Conservation (phyloP, 2,329 filamentous ascomycete species). For the Cryphonectria japonica region DNA sequence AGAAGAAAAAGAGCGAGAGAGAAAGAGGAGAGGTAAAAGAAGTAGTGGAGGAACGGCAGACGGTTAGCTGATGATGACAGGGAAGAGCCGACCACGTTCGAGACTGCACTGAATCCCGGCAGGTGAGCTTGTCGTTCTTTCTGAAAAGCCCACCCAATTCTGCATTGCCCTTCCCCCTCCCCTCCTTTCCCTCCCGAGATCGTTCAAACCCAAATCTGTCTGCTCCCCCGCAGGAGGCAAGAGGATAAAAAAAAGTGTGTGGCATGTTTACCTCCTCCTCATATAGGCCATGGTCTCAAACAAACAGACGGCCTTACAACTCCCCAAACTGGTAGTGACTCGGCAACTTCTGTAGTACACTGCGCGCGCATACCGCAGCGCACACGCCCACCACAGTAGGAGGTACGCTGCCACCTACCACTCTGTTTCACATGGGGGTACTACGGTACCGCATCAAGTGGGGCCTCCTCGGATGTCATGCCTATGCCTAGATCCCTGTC, state of each 20-base stretch:
- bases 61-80: not conserved
- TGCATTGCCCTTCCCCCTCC: no score
- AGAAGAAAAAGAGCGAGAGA: not conserved
- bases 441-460: not conserved
- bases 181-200: not conserved
- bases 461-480: not conserved
- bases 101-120: not conserved
- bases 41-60: not conserved
- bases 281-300: not conserved
- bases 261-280: not conserved
- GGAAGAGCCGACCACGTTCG: not conserved
- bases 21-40: not conserved
- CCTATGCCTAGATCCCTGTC: not conserved
- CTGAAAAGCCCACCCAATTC: not conserved
- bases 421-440: not conserved
- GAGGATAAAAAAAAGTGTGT: not conserved
- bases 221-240: not conserved
- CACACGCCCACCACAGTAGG: not conserved
- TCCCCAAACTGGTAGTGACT: not conserved
- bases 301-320: not conserved
- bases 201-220: not conserved
- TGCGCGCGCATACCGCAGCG: not conserved
- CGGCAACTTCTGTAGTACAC: not conserved
- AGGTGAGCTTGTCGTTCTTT: not conserved
- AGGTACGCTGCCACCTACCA: not conserved